Evolutionary conservation across 208 protist species (phyloP).

Genomic region (Acanthamoeba culbertsoni): DNA sequence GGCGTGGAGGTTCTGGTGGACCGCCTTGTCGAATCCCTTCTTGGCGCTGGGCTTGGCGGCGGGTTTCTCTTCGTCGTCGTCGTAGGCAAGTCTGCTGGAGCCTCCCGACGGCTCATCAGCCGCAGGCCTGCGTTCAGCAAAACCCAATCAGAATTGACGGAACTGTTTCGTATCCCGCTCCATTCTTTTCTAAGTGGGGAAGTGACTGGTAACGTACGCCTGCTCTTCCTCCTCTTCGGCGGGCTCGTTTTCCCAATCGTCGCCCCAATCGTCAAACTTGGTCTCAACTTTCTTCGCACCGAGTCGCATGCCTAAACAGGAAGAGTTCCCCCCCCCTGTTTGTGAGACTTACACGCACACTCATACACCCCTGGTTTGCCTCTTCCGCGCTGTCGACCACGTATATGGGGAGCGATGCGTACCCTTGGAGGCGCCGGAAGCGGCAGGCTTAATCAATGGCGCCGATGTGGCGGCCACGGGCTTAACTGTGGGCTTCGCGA

Average conservation of each 20-base stretch:
- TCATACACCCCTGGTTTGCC: too few relatives aligned
- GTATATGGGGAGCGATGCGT: neutral
- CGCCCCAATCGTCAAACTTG: slow-evolving; percentile 17
- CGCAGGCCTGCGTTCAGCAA: neutral
- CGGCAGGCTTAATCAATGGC: neutral
- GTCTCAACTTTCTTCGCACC: neutral
- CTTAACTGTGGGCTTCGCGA: neutral
- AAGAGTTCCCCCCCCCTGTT: neutral
- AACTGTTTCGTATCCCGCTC: too few relatives aligned
- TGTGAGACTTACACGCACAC: neutral
- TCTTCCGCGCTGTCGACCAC: neutral
- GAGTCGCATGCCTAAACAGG: neutral
- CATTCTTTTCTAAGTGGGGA: neutral
- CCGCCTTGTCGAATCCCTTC: neutral
- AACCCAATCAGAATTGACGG: neutral
- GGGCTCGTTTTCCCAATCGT: neutral
- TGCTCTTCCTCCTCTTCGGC: slow-evolving; percentile 31
- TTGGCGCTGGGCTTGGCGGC: neutral
- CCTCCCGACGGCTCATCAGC: neutral
- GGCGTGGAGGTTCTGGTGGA: neutral
- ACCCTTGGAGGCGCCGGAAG: neutral
- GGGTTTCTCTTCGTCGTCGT: neutral
- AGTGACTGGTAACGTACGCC: neutral
- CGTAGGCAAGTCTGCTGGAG: neutral
- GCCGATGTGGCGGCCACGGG: neutral